These are phyloP conservation scores for Falciphora oryzae DNA, from an alignment of 2,329 filamentous ascomycete genomes.

Conservation along the genomic window DNA sequence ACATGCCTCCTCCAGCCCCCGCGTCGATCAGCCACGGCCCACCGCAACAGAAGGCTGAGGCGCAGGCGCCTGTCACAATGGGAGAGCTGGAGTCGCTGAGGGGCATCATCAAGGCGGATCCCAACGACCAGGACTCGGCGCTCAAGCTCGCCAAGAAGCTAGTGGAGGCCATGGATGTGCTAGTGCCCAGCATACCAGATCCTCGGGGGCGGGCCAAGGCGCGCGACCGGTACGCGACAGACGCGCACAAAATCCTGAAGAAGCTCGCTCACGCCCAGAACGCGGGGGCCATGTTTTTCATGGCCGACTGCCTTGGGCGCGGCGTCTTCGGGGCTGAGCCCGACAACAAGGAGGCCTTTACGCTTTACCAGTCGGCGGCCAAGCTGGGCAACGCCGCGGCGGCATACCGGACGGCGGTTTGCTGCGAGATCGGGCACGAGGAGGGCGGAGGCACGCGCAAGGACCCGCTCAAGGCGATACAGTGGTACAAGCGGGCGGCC, in stretches of 20 bases:
- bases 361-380: slow-evolving; percentile 86
- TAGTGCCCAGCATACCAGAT: slow-evolving; percentile 60
- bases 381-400: slow-evolving; percentile 81
- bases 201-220: slow-evolving; percentile 68
- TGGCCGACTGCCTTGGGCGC: slow-evolving; percentile 84
- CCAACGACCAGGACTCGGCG: slow-evolving; percentile 65
- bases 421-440: slow-evolving; percentile 92
- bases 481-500: slow-evolving; percentile 96
- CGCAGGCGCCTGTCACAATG: slow-evolving; percentile 59
- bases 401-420: slow-evolving; percentile 92
- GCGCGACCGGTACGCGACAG: slow-evolving; percentile 76
- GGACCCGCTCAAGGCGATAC: slow-evolving; percentile 88
- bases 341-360: slow-evolving; percentile 89
- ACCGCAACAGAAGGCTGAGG: slow-evolving; percentile 24
- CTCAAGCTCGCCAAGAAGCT: slow-evolving; percentile 75
- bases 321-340: slow-evolving; percentile 72
- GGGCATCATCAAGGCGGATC: slow-evolving; percentile 61
- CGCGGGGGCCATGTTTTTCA: slow-evolving; percentile 84
- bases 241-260: slow-evolving; percentile 87
- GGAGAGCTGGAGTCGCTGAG: slow-evolving; percentile 74
- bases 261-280: slow-evolving; percentile 72
- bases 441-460: slow-evolving; percentile 88
- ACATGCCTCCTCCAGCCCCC: slow-evolving; percentile 21
- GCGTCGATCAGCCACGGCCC: slow-evolving; percentile 19
- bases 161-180: slow-evolving; percentile 73